Evolutionary conservation across 1,139 yeast species (phyloP).

Genomic region (Debaryomyces fabryi): DNA sequence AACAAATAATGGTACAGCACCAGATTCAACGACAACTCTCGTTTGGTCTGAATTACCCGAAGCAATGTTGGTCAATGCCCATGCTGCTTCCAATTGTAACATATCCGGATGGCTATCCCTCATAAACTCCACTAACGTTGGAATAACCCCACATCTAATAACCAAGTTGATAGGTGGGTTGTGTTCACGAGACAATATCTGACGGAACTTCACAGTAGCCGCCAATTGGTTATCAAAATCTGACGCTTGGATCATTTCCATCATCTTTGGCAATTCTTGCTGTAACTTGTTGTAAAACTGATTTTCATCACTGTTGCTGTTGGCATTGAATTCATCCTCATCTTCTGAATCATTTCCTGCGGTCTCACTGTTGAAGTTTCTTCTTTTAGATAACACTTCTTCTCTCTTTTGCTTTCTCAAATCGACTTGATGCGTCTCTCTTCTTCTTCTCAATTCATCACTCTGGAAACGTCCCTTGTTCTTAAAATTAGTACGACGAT

Average conservation of each 20-base stretch:
- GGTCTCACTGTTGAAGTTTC: constrained; percentile 59
- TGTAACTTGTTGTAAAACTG: constrained; percentile 61
- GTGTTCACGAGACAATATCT: constrained; percentile 88
- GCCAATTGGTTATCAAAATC: constrained; percentile 82
- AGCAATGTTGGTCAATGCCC: constrained; percentile 98
- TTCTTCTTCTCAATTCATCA: constrained; percentile 95
- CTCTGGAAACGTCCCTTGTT: constrained; percentile 93
- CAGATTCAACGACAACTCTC: constrained; percentile 83
- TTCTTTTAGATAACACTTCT: constrained; percentile 89
- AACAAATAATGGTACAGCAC: constrained; percentile 92
- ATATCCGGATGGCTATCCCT: constrained; percentile 74
- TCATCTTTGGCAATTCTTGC: constrained; percentile 83
- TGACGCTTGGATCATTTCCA: constrained; percentile 74
- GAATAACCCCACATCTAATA: constrained; percentile 90
- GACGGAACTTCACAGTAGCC: constrained; percentile 92
- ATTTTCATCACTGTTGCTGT: constrained; percentile 45
- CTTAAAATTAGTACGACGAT: constrained; percentile 94
- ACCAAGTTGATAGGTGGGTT: constrained; percentile 98
- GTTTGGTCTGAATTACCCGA: constrained; percentile 95
- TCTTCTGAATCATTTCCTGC: constrained; percentile 45
- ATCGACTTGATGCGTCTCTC: constrained; percentile 97
- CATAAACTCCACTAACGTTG: constrained; percentile 87
- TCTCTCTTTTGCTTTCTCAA: constrained; percentile 95
- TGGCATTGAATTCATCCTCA: constrained; percentile 38
- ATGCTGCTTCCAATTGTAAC: constrained; percentile 96